Evolutionary conservation across 2,329 filamentous ascomycete genomes (phyloP).

Genomic region (Aspergillus luchuensis): DNA sequence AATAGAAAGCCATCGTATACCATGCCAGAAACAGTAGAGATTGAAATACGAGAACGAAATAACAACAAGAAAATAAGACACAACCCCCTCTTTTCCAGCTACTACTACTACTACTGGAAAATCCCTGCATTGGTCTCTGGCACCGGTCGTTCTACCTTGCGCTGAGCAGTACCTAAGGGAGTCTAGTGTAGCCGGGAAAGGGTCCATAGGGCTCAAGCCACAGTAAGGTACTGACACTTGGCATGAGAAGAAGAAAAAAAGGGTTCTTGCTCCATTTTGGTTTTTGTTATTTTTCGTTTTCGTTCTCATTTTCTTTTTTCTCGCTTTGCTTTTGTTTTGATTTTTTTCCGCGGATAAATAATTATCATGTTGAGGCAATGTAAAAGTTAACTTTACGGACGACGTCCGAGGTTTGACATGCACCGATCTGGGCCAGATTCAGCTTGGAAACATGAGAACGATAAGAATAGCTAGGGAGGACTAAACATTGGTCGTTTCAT

Average conservation of each 20-base stretch:
- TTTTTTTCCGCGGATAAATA: not conserved
- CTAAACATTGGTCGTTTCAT: not conserved
- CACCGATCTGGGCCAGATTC: too few species aligned
- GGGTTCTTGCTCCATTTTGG: not conserved
- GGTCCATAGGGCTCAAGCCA: constrained; percentile 6
- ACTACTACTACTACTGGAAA: not conserved
- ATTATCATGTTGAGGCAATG: not conserved
- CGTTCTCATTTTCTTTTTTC: not conserved
- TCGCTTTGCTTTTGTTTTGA: not conserved
- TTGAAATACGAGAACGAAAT: not conserved
- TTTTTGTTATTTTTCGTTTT: not conserved
- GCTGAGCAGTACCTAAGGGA: not conserved
- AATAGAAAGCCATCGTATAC: not conserved
- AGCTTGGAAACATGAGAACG: too few species aligned
- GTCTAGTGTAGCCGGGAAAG: not conserved
- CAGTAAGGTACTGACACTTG: constrained; percentile 2
- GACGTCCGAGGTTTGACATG: not conserved
- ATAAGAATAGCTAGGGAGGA: not conserved
- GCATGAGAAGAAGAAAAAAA: not conserved
- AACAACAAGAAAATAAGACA: not conserved
- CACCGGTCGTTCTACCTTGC: not conserved
- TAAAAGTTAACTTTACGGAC: not conserved
- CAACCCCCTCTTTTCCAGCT: not conserved
- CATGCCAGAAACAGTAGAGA: not conserved
- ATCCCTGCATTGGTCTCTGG: constrained; percentile 6